These are phyloP conservation scores for Sordariomycetes sp. DNA, from an alignment of 2,329 filamentous ascomycete species.

Conservation along the genomic window DNA sequence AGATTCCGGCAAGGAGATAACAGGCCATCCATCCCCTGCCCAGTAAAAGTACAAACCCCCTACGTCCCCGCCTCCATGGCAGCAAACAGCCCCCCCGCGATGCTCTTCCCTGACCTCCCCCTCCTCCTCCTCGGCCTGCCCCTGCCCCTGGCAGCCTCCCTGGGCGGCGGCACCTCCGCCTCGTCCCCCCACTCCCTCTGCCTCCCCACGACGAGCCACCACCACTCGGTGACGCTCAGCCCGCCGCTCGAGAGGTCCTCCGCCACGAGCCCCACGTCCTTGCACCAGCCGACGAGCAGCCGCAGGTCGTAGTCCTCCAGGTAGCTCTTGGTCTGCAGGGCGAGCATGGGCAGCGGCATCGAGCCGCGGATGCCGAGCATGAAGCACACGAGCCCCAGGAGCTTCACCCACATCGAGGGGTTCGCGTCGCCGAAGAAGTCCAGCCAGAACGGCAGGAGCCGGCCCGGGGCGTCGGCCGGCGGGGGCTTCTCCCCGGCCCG, in stretches of 20 bases:
- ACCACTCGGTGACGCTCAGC: conserved; percentile 49
- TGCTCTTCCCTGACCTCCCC: not conserved
- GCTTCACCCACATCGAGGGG: conserved; percentile 50
- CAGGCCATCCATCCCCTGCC: not conserved
- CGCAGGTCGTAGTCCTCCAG: conserved; percentile 54
- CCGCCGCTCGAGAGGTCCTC: conserved; percentile 26
- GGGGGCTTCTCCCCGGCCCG: conserved; percentile 24
- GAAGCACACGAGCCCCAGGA: conserved; percentile 52
- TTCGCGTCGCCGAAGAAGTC: conserved; percentile 55
- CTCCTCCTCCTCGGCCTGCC: conserved; percentile 1
- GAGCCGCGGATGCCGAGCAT: conserved; percentile 52
- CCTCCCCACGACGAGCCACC: conserved; percentile 50
- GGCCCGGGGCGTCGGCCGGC: conserved; percentile 26
- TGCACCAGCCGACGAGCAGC: conserved; percentile 49
- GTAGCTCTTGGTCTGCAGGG: conserved; percentile 42
- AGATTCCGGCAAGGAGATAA: not conserved
- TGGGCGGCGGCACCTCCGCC: not conserved
- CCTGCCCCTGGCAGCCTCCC: not conserved
- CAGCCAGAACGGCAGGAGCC: conserved; percentile 60
- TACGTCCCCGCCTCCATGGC: not conserved
- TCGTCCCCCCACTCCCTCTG: conserved; percentile 8
- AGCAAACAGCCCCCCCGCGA: not conserved
- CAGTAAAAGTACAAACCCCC: not conserved
- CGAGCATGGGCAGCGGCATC: conserved; percentile 39
- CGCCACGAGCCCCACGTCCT: conserved; percentile 37